Percentiles rank a stretch among this genome's conserved stretches.
Conservation (phyloP, 2,329 filamentous ascomycete species). For the Ceratocystis diversiconidia region DNA sequence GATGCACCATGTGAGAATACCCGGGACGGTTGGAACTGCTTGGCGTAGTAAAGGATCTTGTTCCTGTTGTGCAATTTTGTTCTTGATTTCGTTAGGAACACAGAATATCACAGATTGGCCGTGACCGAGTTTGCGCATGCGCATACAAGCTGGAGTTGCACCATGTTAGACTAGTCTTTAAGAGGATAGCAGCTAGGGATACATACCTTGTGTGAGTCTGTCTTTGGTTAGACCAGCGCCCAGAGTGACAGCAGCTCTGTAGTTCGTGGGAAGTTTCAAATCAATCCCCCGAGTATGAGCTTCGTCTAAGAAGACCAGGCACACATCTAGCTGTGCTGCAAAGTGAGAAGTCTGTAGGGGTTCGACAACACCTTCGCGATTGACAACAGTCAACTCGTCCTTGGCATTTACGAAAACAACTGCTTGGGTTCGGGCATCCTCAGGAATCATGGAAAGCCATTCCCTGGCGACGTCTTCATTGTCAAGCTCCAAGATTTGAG, state of each 20-base stretch:
- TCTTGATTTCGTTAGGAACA: constrained; percentile 43
- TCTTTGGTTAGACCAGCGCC: constrained; percentile 55
- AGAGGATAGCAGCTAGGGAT: not conserved
- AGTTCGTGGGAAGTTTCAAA: constrained; percentile 42
- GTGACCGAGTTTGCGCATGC: constrained; percentile 53
- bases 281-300: constrained; percentile 58
- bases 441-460: constrained; percentile 34
- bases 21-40: constrained; percentile 30
- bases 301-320: constrained; percentile 56
- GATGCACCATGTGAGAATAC: constrained; percentile 48
- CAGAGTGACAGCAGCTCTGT: constrained; percentile 53
- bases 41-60: not conserved
- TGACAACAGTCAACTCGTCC: constrained; percentile 41
- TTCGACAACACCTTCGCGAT: constrained; percentile 33
- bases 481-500: constrained; percentile 49
- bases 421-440: constrained; percentile 21
- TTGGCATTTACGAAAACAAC: not conserved
- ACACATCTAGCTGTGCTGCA: constrained; percentile 38
- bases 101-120: constrained; percentile 53
- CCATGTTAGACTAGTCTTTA: not conserved
- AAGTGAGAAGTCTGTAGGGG: constrained; percentile 45
- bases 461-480: constrained; percentile 39
- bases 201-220: constrained; percentile 48
- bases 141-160: constrained; percentile 43
- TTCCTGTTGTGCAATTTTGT: constrained; percentile 31